A percentile compares a stretch with the other conserved stretches of the same genome.
Evolutionary conservation across 352 stramenopile genomes (phyloP).

Genomic region (Phytophthora litchii): DNA sequence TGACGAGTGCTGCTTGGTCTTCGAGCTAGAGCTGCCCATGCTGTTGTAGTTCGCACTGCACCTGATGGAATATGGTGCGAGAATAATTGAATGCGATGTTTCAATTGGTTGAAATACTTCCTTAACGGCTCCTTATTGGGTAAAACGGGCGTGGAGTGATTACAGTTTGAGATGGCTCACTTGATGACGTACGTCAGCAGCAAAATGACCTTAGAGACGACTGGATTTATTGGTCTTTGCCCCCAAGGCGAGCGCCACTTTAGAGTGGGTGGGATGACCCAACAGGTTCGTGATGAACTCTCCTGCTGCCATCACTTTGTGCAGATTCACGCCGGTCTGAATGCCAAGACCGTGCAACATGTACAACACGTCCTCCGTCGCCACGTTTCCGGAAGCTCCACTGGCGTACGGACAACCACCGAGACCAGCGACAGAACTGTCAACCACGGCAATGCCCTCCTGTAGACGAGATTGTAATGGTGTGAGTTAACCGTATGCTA

Average conservation of each 20-base stretch:
- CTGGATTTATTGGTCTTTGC: slow-evolving; percentile 31
- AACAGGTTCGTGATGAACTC: slow-evolving; percentile 90
- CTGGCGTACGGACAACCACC: slow-evolving; percentile 96
- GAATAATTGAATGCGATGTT: slow-evolving; percentile 1
- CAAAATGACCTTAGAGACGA: slow-evolving; percentile 40
- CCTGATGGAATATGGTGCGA: not conserved
- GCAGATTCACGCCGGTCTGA: slow-evolving; percentile 93
- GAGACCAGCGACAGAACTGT: slow-evolving; percentile 95
- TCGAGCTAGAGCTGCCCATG: slow-evolving; percentile 66
- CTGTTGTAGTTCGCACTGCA: not conserved
- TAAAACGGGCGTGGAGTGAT: slow-evolving; percentile 8
- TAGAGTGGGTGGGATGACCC: slow-evolving; percentile 82
- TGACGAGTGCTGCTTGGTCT: slow-evolving; percentile 46
- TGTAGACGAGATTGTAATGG: slow-evolving; percentile 37
- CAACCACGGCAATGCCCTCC: slow-evolving; percentile 92
- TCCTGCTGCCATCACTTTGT: slow-evolving; percentile 90
- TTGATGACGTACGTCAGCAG: slow-evolving; percentile 15
- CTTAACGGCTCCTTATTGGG: slow-evolving; percentile 9
- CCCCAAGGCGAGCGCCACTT: slow-evolving; percentile 78
- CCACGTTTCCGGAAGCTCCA: slow-evolving; percentile 96
- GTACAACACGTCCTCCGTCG: slow-evolving; percentile 98
- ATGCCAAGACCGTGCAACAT: slow-evolving; percentile 97
- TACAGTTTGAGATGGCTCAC: slow-evolving; percentile 3
- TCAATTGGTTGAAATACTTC: slow-evolving; percentile 27
- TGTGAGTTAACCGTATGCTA: not conserved